Evolutionary conservation across 208 protist species (phyloP).

Genomic region (Leishmania aethiopica): DNA sequence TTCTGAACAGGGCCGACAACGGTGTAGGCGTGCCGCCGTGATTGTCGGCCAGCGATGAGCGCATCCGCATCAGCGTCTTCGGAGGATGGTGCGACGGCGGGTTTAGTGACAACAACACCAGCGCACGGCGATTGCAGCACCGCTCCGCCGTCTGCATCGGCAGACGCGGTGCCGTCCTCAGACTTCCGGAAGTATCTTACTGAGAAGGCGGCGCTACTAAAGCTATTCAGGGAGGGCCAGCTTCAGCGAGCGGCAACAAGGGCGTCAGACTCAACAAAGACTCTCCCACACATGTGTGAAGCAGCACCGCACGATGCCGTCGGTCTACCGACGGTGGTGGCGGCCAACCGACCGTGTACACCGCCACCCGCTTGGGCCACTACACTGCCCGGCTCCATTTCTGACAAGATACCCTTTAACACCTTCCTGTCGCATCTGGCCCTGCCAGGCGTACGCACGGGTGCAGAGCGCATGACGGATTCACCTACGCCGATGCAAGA

Average conservation of each 20-base stretch:
- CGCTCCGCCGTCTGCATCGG: not conserved
- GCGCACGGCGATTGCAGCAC: not conserved
- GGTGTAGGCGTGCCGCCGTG: not conserved
- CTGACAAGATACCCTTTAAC: not conserved
- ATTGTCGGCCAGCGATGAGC: not conserved
- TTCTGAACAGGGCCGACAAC: not conserved
- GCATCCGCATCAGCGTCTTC: not conserved
- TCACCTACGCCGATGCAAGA: not conserved
- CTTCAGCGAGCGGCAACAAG: not conserved
- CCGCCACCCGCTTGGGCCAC: not conserved
- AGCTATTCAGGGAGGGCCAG: not conserved
- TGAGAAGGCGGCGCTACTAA: conserved; percentile 8
- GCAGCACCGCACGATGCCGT: not conserved
- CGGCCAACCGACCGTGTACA: not conserved
- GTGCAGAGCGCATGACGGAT: conserved; percentile 5
- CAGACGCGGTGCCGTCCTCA: not conserved
- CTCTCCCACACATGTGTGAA: not conserved
- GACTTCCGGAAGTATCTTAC: conserved; percentile 10
- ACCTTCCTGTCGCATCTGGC: conserved; percentile 16
- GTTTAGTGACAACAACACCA: not conserved
- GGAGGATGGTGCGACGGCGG: not conserved
- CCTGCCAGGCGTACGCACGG: conserved; percentile 10
- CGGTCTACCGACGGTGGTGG: not conserved
- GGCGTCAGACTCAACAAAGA: not conserved
- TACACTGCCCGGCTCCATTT: not conserved